Conservation (phyloP, 2,329 filamentous ascomycete species). For the Stagonosporopsis cucurbitacearum region DNA sequence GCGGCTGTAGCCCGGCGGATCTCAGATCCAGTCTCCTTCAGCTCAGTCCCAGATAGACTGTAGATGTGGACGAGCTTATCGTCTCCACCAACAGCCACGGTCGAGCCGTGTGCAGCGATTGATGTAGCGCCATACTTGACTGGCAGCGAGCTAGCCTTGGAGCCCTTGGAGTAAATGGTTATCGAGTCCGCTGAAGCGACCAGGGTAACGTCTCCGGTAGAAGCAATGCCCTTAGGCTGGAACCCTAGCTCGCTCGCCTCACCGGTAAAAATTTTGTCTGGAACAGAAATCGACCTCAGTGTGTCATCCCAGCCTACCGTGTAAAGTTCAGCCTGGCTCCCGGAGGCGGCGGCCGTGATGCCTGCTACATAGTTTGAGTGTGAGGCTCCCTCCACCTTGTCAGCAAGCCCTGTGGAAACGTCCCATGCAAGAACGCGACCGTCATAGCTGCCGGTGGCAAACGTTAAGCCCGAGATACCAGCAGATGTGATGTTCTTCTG, state of each 20-base stretch:
- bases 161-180: slow-evolving; percentile 64
- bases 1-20: slow-evolving; percentile 73
- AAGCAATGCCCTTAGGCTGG: slow-evolving; percentile 78
- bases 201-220: slow-evolving; percentile 60
- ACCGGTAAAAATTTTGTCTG: slow-evolving; percentile 77
- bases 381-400: slow-evolving; percentile 76
- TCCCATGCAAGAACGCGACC: slow-evolving; percentile 89
- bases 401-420: slow-evolving; percentile 69
- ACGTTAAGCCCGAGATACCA: slow-evolving; percentile 64
- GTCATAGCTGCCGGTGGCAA: slow-evolving; percentile 93
- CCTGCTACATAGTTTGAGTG: slow-evolving; percentile 88
- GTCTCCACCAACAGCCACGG: slow-evolving; percentile 78
- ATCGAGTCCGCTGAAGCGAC: slow-evolving; percentile 63
- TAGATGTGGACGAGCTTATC: slow-evolving; percentile 80
- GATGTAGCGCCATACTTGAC: slow-evolving; percentile 71
- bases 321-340: slow-evolving; percentile 64
- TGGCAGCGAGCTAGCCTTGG: slow-evolving; percentile 65
- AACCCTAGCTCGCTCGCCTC: slow-evolving; percentile 70
- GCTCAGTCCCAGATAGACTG: slow-evolving; percentile 63
- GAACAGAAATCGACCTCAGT: slow-evolving; percentile 77
- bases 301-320: slow-evolving; percentile 95
- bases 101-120: slow-evolving; percentile 71
- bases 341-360: slow-evolving; percentile 61
- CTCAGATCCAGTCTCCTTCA: slow-evolving; percentile 60
- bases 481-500: slow-evolving; percentile 89